Evolutionary conservation across 1,284 basidiomycete species (phyloP), one percentile per base, ranked within the genome.

Genomic region (Leccinum holopus): DNA sequence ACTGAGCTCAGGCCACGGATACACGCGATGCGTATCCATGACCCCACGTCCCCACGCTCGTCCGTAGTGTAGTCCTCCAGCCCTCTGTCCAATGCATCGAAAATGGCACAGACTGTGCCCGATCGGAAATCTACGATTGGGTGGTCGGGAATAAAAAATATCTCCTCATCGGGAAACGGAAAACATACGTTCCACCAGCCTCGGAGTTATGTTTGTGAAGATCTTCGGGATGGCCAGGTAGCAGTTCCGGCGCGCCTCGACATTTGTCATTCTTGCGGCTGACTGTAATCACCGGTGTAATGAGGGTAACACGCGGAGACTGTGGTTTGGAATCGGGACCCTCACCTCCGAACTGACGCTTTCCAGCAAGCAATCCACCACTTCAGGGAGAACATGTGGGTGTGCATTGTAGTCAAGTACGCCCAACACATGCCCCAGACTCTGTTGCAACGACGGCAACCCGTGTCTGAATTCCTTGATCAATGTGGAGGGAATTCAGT

Each of bases 31-130:
- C 97, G 90, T 33, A 97, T 85, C 96, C 96, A 98, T 0, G 96
- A 98, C 32, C 97, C 97, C 28, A 99, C 92, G 72, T 99, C 97
- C 5, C 97, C 97, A 62, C 97, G 85, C 75, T 97, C 92, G 72
- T 99, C 97, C 35, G 86, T 88, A 2, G 94, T 90, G 72, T 98
- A 98, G 78, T 99, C 97, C 16, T 86, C 81, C 47, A 99, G 75
- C 2, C 94, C 95, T 12, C 70, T 72, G 21, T 90, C 75, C 54
- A 92, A 71, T 25, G 82, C 80, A 61, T 84, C 79, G 61, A 84
- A 79, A 62, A 90, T 71, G 16, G 77, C 68, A 60, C 76, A 75
- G 58, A 84, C 76, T 32, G 76, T 66, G 55, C 75, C 76, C 37
- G 81, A 70, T 55, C 81, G 74, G 60, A 90, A 67, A 66, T 78